Evolutionary conservation across 345 rosid species (phyloP).

Genomic region (Eutrema yunnanense): DNA sequence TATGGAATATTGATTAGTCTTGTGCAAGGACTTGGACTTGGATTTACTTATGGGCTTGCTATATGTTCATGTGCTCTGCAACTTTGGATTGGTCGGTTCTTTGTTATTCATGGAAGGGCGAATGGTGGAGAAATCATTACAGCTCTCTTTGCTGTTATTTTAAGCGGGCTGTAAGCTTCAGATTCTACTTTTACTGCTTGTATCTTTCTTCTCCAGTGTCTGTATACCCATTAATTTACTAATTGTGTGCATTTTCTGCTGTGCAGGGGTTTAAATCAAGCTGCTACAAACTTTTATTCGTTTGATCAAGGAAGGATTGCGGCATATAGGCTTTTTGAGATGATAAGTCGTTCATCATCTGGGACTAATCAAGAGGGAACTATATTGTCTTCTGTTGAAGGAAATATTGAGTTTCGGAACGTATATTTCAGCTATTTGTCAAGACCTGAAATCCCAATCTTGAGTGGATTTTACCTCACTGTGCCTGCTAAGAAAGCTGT

Average conservation of each 20-base stretch:
- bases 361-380: constrained; percentile 70
- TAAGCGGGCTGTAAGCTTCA: constrained; percentile 96
- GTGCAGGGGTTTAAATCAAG: constrained; percentile 92
- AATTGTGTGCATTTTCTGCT: constrained; percentile 18
- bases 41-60: constrained; percentile 99
- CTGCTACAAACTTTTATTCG: constrained; percentile 97
- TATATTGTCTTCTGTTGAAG: constrained; percentile 53
- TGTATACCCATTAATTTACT: constrained; percentile 42
- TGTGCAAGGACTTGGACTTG: constrained; percentile 99
- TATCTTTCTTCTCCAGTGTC: constrained; percentile 1
- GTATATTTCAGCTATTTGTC: constrained; percentile 98
- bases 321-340: constrained; percentile 95
- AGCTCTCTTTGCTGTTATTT: constrained; percentile 89
- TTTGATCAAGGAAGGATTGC: constrained; percentile 99
- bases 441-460: constrained; percentile 95
- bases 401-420: constrained; percentile 95
- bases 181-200: constrained; percentile 20
- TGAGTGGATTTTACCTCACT: constrained; percentile 97
- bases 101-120: constrained; percentile 52
- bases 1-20: constrained; percentile 95
- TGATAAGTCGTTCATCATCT: constrained; percentile 93
- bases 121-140: constrained; percentile 93
- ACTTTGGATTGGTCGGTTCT: constrained; percentile 95
- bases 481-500: constrained; percentile 95
- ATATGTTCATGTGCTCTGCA: constrained; percentile 98